phyloP scores from a whole-genome alignment of 2,329 filamentous ascomycete species.

The Polytolypa hystricis region DNA sequence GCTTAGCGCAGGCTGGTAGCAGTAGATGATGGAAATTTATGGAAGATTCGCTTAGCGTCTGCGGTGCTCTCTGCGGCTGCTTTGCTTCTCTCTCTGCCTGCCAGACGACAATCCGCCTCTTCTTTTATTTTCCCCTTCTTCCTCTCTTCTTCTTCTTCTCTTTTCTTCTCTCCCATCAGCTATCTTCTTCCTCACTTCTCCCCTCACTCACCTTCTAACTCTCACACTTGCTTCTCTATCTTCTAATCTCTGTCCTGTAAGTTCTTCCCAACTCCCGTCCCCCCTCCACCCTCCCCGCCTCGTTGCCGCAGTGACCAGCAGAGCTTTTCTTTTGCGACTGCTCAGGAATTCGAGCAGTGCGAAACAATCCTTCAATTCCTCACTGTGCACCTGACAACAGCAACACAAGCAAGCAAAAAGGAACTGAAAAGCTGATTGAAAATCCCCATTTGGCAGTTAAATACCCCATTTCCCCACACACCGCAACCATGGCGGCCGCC shows the following conservation, averaged over 20 bases:
- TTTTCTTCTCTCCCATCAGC: constrained; percentile 11
- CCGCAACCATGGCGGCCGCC: constrained; percentile 61
- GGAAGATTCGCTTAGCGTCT: constrained; percentile 15
- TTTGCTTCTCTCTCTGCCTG: constrained; percentile 11
- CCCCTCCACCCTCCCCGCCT: constrained; percentile 4
- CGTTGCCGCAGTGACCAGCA: constrained; percentile 1
- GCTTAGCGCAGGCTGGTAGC: constrained; percentile 4
- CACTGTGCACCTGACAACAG: too few relatives aligned
- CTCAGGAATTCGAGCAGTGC: too few relatives aligned
- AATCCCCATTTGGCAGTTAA: constrained; percentile 14
- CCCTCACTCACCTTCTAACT: constrained; percentile 3
- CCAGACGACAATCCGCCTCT: constrained; percentile 11
- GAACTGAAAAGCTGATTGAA: not conserved
- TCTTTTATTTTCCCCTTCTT: constrained; percentile 13
- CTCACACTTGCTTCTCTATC: constrained; percentile 7
- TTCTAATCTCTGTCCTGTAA: constrained; percentile 6
- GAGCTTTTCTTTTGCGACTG: constrained; percentile 2
- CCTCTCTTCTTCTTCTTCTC: constrained; percentile 13
- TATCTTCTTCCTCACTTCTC: constrained; percentile 5
- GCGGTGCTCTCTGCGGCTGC: constrained; percentile 5
- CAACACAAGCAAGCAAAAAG: not conserved
- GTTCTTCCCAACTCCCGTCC: too few relatives aligned
- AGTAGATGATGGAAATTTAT: constrained; percentile 13
- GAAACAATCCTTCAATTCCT: too few relatives aligned
- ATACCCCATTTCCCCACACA: too few relatives aligned